phyloP scores from a whole-genome alignment of 2,329 filamentous ascomycete species.

The Stagonosporopsis tanaceti region DNA sequence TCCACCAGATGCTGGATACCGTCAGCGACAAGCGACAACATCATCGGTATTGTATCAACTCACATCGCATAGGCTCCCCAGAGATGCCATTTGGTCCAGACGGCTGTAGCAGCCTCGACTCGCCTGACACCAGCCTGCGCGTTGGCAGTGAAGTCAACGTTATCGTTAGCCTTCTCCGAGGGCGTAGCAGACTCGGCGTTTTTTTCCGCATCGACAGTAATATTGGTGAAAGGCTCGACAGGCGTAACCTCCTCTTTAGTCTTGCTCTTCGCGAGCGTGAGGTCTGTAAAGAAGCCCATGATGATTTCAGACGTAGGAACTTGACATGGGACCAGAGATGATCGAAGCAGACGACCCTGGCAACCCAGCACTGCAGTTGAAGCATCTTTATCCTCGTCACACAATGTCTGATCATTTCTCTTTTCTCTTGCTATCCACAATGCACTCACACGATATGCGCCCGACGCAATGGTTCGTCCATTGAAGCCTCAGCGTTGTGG shows the following conservation, averaged over 20 bases:
- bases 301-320: conserved; percentile 2
- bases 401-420: conserved; percentile 1
- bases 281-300: conserved; percentile 17
- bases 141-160: conserved; percentile 26
- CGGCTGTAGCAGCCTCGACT: conserved; percentile 48
- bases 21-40: not conserved
- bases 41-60: conserved; percentile 5
- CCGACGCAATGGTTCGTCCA: conserved; percentile 7
- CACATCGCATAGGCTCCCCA: conserved; percentile 47
- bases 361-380: not conserved
- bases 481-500: not conserved
- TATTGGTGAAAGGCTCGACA: conserved; percentile 1
- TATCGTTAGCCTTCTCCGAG: conserved; percentile 17
- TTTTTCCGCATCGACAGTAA: conserved; percentile 9
- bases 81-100: conserved; percentile 49
- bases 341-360: conserved; percentile 1
- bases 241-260: conserved; percentile 17
- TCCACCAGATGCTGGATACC: conserved; percentile 52
- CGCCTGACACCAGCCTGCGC: conserved; percentile 48
- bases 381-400: conserved; percentile 1
- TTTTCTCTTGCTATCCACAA: not conserved
- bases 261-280: conserved; percentile 20
- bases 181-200: conserved; percentile 1
- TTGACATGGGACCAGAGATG: conserved; percentile 7
- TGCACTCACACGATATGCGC: not conserved